Evolutionary conservation across 805 yeast genomes (phyloP), one percentile per base, ranked within the genome.

Genomic region (Wickerhamomyces alni): DNA sequence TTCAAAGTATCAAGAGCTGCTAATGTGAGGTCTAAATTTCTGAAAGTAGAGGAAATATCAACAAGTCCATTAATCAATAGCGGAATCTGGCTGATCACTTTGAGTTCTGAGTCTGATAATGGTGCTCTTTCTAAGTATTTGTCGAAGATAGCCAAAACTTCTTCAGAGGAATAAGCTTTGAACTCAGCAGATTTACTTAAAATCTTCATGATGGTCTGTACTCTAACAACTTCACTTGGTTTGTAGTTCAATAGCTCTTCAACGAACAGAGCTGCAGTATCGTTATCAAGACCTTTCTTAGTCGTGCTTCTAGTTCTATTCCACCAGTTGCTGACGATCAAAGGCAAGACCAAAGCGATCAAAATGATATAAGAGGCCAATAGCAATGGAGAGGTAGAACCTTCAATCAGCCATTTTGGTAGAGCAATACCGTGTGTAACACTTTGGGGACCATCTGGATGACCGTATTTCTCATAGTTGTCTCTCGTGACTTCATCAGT

Each of bases 371-470:
- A 93, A 5, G 72, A 48, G 13, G 82, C 72, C 21, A 84, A 64
- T 44, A 87, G 66, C 17, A 82, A 51, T 4, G 82, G 74, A 5
- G 94, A 80, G 17, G 80, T 80, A 42, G 79, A 72, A 32, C 94
- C 88, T 47, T 87, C 96, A 24, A 94, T 85, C 45, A 93, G 70
- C 63, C 86, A 87, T 58, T 83, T 80, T 25, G 99, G 99, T 48
- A 93, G 66, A 0, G 98, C 99, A 61, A 93, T 88, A 45, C 99
- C 99, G 59, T 87, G 96, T 17, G 82, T 67, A 16, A 82, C 72
- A 21, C 86, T 86, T 62, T 87, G 95, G 31, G 95, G 96, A 32
- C 99, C 99, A 66, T 93, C 99, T 5, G 99, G 99, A 59, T 94
- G 96, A 36, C 99, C 99, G 55, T 82, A 93, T 51, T 77, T 80